A percentile compares a stretch with the other conserved stretches of the same genome.
Conservation (phyloP, 2,329 filamentous ascomycete species). For the Corinectria fuckeliana region DNA sequence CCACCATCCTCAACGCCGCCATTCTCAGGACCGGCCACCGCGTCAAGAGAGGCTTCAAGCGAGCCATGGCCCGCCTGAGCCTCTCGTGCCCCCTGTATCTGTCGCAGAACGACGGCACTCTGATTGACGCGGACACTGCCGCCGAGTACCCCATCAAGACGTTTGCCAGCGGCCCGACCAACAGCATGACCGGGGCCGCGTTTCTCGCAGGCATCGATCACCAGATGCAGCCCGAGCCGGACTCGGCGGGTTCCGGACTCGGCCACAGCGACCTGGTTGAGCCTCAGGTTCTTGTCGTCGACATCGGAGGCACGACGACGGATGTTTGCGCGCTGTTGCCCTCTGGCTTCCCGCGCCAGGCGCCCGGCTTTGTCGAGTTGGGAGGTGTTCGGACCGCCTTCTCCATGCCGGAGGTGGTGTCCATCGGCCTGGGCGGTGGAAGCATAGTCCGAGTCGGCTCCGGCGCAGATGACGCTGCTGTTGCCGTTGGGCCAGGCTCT, state of each 20-base stretch:
- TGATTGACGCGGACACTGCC: conserved; percentile 55
- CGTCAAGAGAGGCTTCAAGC: conserved; percentile 55
- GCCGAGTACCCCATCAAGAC: conserved; percentile 58
- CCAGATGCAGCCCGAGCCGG: conserved; percentile 5
- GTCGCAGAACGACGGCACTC: conserved; percentile 61
- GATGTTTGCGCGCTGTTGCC: conserved; percentile 64
- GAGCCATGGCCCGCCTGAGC: conserved; percentile 51
- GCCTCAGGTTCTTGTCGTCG: conserved; percentile 56
- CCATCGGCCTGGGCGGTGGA: conserved; percentile 64
- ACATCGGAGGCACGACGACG: conserved; percentile 67
- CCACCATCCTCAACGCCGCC: conserved; percentile 61
- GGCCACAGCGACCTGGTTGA: conserved; percentile 7
- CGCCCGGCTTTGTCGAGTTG: conserved; percentile 63
- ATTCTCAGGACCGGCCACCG: conserved; percentile 54
- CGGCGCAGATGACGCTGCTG: conserved; percentile 26
- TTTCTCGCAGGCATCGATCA: conserved; percentile 58
- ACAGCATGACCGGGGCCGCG: conserved; percentile 60
- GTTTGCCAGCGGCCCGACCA: conserved; percentile 61
- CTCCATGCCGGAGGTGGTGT: conserved; percentile 61
- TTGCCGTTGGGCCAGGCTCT: conserved; percentile 62
- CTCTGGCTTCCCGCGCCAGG: conserved; percentile 66
- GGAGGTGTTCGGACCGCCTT: conserved; percentile 66
- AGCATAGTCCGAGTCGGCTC: conserved; percentile 40
- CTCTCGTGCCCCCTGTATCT: conserved; percentile 54
- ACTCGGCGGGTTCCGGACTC: not conserved